phyloP scores from a whole-genome alignment of 164 flowering plant species.

The Protea cynaroides region DNA sequence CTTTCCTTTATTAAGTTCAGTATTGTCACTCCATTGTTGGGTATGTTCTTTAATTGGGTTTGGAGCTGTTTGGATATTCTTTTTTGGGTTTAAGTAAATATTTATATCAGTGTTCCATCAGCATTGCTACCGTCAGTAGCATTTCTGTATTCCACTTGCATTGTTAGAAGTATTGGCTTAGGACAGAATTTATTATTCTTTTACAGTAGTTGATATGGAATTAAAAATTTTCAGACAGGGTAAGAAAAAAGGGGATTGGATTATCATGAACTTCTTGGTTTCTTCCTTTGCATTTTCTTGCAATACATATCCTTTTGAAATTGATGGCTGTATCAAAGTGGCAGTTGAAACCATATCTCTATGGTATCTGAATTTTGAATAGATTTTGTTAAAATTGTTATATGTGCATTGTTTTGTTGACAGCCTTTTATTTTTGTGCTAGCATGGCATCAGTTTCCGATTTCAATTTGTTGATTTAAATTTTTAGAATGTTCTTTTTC shows the following conservation, averaged over 20 bases:
- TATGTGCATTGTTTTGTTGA: conserved; percentile 1
- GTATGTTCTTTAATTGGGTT: too few species aligned
- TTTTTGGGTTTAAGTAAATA: too few species aligned
- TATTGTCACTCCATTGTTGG: background rate
- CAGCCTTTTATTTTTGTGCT: background rate
- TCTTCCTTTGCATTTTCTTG: background rate
- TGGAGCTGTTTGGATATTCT: too few species aligned
- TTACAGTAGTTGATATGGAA: too few species aligned
- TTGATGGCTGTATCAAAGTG: background rate
- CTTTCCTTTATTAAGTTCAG: background rate
- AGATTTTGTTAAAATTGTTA: background rate
- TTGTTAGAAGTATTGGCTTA: too few species aligned
- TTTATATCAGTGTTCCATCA: too few species aligned
- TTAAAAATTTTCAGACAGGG: too few species aligned
- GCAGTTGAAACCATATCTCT: background rate
- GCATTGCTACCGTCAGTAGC: too few species aligned
- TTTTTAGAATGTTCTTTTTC: conserved; percentile 8
- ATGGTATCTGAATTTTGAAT: background rate
- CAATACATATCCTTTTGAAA: background rate
- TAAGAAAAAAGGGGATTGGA: background rate
- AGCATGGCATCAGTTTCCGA: background rate
- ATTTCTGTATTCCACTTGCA: too few species aligned
- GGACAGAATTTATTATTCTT: too few species aligned
- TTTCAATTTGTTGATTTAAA: conserved; percentile 4
- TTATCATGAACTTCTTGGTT: background rate